Conservation (phyloP, 352 stramenopile species). For the Halophytophthora batemanensis region DNA sequence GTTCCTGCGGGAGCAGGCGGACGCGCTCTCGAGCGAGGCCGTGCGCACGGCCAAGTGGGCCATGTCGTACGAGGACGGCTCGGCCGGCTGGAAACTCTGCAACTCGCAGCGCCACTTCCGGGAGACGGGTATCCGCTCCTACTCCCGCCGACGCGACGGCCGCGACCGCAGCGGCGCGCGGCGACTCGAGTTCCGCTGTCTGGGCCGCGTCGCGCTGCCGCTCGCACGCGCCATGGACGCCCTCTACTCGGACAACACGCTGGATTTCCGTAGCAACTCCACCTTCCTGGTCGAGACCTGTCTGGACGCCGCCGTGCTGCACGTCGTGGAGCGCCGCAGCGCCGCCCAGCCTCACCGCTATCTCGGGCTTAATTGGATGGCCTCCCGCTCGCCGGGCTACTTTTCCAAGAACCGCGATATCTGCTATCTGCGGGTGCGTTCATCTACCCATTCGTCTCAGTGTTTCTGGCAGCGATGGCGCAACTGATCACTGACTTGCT, state of each 20-base stretch:
- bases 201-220: conserved; percentile 50
- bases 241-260: conserved; percentile 59
- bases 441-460: background rate
- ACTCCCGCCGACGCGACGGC: conserved; percentile 39
- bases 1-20: conserved; percentile 30
- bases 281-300: conserved; percentile 56
- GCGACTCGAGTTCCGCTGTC: conserved; percentile 60
- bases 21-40: conserved; percentile 33
- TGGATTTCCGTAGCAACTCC: conserved; percentile 53
- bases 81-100: conserved; percentile 61
- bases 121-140: conserved; percentile 60
- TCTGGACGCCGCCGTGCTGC: conserved; percentile 59
- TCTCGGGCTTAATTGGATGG: conserved; percentile 70
- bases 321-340: conserved; percentile 36
- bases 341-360: conserved; percentile 47
- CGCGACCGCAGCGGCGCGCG: conserved; percentile 32
- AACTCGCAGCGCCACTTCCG: conserved; percentile 69
- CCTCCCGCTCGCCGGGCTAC: conserved; percentile 33
- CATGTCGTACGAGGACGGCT: conserved; percentile 58
- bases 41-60: conserved; percentile 45
- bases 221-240: conserved; percentile 45
- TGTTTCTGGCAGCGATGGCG: background rate
- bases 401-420: conserved; percentile 64
- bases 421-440: conserved; percentile 47
- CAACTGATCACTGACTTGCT: too few species aligned